Conservation (phyloP, 495 filamentous ascomycete species). For the Neurospora sp. region DNA sequence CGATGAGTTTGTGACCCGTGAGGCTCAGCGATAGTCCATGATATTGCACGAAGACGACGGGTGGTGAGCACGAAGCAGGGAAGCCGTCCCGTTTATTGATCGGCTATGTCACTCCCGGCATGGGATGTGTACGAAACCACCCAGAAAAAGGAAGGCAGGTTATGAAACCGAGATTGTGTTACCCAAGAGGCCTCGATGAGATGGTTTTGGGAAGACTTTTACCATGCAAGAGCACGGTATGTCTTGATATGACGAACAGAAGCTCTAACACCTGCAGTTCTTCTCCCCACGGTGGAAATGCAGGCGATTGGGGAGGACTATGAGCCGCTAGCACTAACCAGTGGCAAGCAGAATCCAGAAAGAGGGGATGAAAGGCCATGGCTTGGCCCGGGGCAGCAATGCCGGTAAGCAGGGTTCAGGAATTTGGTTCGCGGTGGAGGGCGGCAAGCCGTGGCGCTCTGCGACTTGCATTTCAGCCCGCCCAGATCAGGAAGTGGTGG, state of each 20-base stretch:
- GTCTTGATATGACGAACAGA: neutral
- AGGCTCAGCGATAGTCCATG: neutral
- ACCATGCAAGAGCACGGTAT: neutral
- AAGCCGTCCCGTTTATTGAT: neutral
- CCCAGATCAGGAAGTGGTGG: slow-evolving; percentile 7
- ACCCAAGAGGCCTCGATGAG: neutral
- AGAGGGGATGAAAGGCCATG: neutral
- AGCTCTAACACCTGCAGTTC: neutral
- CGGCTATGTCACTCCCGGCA: neutral
- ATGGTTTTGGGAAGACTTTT: neutral
- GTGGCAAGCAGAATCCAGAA: neutral
- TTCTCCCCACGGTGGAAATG: neutral
- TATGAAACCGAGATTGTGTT: neutral
- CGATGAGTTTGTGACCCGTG: neutral
- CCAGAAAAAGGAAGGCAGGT: neutral
- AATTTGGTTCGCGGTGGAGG: neutral
- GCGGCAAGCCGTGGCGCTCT: slow-evolving; percentile 3
- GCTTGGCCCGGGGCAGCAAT: neutral
- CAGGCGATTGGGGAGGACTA: neutral
- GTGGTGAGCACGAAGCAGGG: neutral
- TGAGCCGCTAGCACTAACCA: neutral
- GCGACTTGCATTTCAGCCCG: slow-evolving; percentile 11
- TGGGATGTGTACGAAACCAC: neutral
- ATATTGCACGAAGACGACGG: neutral
- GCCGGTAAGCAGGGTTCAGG: neutral